Conservation (phyloP, 331 rosid species). For the Quercus tomentella region DNA sequence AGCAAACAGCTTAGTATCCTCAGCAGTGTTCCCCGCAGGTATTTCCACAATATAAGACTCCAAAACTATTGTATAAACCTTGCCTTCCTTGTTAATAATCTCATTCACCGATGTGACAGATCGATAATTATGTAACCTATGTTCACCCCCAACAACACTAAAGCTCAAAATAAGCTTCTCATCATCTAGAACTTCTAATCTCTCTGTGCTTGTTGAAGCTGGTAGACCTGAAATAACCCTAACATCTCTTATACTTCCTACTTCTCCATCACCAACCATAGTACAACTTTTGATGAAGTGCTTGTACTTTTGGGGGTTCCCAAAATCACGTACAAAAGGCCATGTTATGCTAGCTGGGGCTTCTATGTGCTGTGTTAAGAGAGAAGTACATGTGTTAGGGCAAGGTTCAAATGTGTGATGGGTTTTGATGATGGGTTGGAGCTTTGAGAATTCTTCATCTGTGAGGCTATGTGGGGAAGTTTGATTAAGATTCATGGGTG, state of each 20-base stretch:
- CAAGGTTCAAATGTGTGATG: conserved; percentile 49
- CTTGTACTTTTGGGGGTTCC: conserved; percentile 72
- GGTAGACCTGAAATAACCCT: conserved; percentile 84
- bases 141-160: conserved; percentile 79
- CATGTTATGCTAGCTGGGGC: conserved; percentile 53
- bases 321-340: conserved; percentile 64
- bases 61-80: conserved; percentile 59
- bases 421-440: conserved; percentile 38
- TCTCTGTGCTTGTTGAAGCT: conserved; percentile 82
- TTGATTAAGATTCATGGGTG: conserved; percentile 6
- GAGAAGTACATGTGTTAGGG: conserved; percentile 55
- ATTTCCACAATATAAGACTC: conserved; percentile 85
- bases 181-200: conserved; percentile 82
- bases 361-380: conserved; percentile 56
- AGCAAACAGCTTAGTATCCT: conserved; percentile 79
- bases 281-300: conserved; percentile 83
- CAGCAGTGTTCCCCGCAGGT: conserved; percentile 79
- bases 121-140: conserved; percentile 64
- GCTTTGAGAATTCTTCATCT: conserved; percentile 40
- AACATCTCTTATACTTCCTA: conserved; percentile 79
- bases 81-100: conserved; percentile 37
- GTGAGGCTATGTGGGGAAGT: conserved; percentile 42
- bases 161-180: conserved; percentile 71
- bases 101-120: conserved; percentile 81
- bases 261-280: conserved; percentile 66